A percentile compares a stretch with the other conserved stretches of the same genome.
Evolutionary conservation across 208 protist genomes (phyloP).

Genomic region (Trypanosoma scelopori): DNA sequence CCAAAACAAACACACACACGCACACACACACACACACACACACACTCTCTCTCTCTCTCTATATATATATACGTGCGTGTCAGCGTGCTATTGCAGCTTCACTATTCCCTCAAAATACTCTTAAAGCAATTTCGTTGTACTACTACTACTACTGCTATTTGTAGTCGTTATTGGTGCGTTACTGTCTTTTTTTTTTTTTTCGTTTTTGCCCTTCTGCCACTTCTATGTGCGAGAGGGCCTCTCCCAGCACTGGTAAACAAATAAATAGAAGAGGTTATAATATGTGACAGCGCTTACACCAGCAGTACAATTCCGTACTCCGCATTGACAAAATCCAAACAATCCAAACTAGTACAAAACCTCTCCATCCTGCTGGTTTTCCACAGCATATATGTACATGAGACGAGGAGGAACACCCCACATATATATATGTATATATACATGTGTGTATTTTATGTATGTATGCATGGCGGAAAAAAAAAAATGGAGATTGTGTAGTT

Average conservation of each 20-base stretch:
- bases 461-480: too few relatives aligned
- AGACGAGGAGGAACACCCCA: neutral
- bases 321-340: neutral
- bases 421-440: conserved; percentile 7
- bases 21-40: too few relatives aligned
- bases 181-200: neutral
- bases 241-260: neutral
- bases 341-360: neutral
- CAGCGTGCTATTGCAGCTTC: neutral
- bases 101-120: neutral
- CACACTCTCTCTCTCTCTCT: too few relatives aligned
- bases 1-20: too few relatives aligned
- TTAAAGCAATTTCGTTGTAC: too few relatives aligned
- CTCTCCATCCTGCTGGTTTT: neutral
- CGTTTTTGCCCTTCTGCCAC: neutral
- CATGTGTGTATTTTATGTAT: too few relatives aligned
- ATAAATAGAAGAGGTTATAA: too few relatives aligned
- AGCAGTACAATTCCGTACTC: too few relatives aligned
- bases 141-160: neutral
- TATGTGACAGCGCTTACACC: too few relatives aligned
- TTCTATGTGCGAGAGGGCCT: neutral
- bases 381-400: neutral
- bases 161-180: neutral
- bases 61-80: neutral
- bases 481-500: too few relatives aligned